Evolutionary conservation across 2,329 filamentous ascomycete genomes (phyloP).

Genomic region (Hypoxylon sp.): DNA sequence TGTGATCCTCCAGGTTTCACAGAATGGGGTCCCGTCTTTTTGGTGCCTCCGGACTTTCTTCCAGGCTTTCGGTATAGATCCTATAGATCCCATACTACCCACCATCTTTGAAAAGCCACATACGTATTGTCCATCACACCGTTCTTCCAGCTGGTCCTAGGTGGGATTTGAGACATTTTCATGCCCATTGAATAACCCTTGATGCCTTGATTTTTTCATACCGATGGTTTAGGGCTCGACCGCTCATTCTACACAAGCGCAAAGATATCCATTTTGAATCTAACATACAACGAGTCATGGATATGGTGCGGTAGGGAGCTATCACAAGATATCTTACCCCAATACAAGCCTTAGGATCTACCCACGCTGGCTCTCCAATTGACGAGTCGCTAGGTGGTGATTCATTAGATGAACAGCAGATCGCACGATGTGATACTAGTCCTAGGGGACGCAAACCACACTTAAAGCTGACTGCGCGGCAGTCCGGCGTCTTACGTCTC

Average conservation of each 20-base stretch:
- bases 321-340: constrained; percentile 5
- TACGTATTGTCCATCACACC: constrained; percentile 26
- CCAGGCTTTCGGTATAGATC: constrained; percentile 33
- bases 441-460: constrained; percentile 7
- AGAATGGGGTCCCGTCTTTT: constrained; percentile 11
- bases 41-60: constrained; percentile 27
- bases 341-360: neutral
- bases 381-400: constrained; percentile 14
- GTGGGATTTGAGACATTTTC: constrained; percentile 31
- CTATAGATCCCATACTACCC: constrained; percentile 32
- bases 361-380: neutral
- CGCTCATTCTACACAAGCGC: constrained; percentile 4
- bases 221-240: constrained; percentile 14
- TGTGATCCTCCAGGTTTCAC: constrained; percentile 17
- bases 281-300: constrained; percentile 13
- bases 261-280: constrained; percentile 1
- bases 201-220: constrained; percentile 9
- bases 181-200: neutral
- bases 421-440: constrained; percentile 12
- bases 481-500: neutral
- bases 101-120: constrained; percentile 33
- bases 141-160: neutral
- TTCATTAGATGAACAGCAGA: constrained; percentile 9
- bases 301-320: constrained; percentile 6
- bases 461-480: neutral